These are phyloP conservation scores for Grigorovia transvaalensis DNA, from an alignment of 805 yeast genomes.

Conservation along the genomic window DNA sequence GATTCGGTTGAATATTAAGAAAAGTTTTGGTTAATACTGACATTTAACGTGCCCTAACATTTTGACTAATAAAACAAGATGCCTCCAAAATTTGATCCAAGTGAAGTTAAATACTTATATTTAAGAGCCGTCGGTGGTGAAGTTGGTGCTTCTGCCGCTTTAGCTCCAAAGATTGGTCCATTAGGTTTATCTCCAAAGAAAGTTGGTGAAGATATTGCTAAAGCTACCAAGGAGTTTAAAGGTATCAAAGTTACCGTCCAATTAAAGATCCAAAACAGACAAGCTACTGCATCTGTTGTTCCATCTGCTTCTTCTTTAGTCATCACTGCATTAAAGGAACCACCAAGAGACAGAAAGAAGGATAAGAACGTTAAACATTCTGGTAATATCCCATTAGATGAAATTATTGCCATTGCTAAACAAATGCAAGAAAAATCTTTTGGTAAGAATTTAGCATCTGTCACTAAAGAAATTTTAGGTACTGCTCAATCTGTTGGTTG, in stretches of 20 bases:
- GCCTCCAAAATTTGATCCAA: conserved; percentile 99
- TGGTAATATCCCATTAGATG: conserved; percentile 97
- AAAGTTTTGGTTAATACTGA: not conserved
- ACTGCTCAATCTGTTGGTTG: conserved; percentile 99
- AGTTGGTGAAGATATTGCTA: conserved; percentile 99
- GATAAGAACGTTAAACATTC: conserved; percentile 99
- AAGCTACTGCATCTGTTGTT: conserved; percentile 96
- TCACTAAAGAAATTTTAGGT: conserved; percentile 97
- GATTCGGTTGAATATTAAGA: not conserved
- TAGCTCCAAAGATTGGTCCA: conserved; percentile 99
- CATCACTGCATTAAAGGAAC: conserved; percentile 98
- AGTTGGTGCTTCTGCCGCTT: conserved; percentile 99
- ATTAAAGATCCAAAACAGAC: conserved; percentile 99
- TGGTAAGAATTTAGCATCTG: conserved; percentile 95
- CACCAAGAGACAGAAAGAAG: conserved; percentile 99
- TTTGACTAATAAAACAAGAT: conserved; percentile 31
- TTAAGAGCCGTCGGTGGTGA: conserved; percentile 99
- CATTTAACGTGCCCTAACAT: not conserved
- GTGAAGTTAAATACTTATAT: conserved; percentile 96
- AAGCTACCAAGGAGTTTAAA: conserved; percentile 98
- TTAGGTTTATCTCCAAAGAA: conserved; percentile 99
- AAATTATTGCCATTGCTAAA: conserved; percentile 95
- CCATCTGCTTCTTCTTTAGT: conserved; percentile 99
- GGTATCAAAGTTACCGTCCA: conserved; percentile 99
- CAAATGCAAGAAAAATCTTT: conserved; percentile 95